phyloP scores from a whole-genome alignment of 179 eudicot genomes.

The Patellifolia procumbens region DNA sequence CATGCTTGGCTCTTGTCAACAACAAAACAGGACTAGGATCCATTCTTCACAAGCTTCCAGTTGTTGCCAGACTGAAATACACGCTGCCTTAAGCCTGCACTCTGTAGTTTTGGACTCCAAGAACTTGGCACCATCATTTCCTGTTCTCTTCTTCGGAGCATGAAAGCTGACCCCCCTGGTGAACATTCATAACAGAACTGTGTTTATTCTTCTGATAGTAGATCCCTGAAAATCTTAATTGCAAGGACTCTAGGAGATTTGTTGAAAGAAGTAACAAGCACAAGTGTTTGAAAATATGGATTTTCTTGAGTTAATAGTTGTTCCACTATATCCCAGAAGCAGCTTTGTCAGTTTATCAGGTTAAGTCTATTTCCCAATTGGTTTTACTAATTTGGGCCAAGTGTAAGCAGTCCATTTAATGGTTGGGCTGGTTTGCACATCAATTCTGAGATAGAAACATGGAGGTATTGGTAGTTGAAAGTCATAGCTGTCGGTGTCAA shows the following conservation, averaged over 20 bases:
- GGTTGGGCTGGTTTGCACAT: constrained; percentile 7
- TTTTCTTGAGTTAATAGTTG: not conserved
- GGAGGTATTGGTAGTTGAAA: not conserved
- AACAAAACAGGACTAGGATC: constrained; percentile 38
- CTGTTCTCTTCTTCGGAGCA: constrained; percentile 40
- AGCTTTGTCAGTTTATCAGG: not conserved
- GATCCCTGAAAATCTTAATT: constrained; percentile 3
- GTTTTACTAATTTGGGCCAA: not conserved
- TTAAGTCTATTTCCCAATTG: not conserved
- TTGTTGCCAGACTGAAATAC: constrained; percentile 33
- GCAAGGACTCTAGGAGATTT: constrained; percentile 11
- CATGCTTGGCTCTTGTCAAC: constrained; percentile 56
- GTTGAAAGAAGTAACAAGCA: constrained; percentile 6
- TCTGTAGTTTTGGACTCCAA: constrained; percentile 35
- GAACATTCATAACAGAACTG: constrained; percentile 32
- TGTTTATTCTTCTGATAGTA: constrained; percentile 20
- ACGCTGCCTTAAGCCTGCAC: constrained; percentile 33
- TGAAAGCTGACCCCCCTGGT: constrained; percentile 50
- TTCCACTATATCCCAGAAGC: not conserved
- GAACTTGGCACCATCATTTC: constrained; percentile 34
- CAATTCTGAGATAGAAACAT: not conserved
- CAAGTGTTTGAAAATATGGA: not conserved
- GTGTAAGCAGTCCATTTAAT: not conserved
- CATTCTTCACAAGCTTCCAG: constrained; percentile 34
- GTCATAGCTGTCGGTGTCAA: not conserved